Evolutionary conservation across 2,329 filamentous ascomycete species (phyloP).

Genomic region (Penicillium frequentans): DNA sequence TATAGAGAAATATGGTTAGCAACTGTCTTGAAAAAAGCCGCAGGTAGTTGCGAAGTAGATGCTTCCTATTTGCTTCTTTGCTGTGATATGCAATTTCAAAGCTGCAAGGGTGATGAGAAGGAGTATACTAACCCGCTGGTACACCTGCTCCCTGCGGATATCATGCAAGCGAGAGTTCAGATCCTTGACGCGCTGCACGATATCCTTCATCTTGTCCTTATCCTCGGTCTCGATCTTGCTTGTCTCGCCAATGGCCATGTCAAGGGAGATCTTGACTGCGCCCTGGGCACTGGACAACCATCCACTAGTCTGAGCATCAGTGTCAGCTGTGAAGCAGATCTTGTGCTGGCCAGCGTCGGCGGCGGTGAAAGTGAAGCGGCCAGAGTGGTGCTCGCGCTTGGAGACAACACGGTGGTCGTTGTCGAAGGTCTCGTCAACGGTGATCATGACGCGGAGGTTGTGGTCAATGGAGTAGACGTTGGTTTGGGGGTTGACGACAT

Average conservation of each 20-base stretch:
- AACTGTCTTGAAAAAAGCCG: background rate
- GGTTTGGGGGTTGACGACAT: constrained; percentile 74
- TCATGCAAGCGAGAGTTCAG: constrained; percentile 84
- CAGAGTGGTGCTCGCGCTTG: constrained; percentile 71
- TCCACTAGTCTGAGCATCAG: constrained; percentile 63
- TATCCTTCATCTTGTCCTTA: constrained; percentile 88
- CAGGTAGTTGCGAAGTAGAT: background rate
- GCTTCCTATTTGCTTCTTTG: background rate
- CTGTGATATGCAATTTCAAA: background rate
- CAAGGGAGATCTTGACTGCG: constrained; percentile 79
- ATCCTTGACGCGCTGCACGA: constrained; percentile 84
- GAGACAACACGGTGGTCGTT: constrained; percentile 95
- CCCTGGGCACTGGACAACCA: constrained; percentile 75
- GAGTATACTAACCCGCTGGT: constrained; percentile 70
- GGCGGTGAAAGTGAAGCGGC: constrained; percentile 93
- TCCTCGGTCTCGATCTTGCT: constrained; percentile 91
- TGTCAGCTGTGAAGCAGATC: constrained; percentile 89
- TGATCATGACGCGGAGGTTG: constrained; percentile 81
- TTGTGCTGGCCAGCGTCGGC: constrained; percentile 94
- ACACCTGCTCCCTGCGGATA: constrained; percentile 91
- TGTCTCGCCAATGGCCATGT: constrained; percentile 92
- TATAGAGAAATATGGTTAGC: constrained; percentile 38
- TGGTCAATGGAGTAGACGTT: constrained; percentile 71
- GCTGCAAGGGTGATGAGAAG: background rate
- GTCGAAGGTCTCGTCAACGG: constrained; percentile 94